Evolutionary conservation across 164 flowering plant species (phyloP).

Genomic region (Nelumbo lutea): DNA sequence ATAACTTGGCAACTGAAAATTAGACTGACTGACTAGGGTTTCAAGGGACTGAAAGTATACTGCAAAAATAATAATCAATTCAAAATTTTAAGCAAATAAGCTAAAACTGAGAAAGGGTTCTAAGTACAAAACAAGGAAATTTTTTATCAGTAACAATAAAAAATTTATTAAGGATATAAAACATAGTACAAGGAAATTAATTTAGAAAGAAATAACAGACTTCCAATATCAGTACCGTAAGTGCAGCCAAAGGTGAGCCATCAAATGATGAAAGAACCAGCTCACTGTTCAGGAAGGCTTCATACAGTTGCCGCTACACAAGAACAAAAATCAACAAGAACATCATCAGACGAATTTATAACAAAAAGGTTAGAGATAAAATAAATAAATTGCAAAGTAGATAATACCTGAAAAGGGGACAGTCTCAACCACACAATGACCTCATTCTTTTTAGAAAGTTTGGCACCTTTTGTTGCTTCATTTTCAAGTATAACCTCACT

Average conservation of each 20-base stretch:
- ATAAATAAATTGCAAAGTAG: not conserved
- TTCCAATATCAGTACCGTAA: slow-evolving; percentile 55
- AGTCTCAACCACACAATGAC: slow-evolving; percentile 89
- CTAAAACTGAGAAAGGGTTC: too few species aligned
- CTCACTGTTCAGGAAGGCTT: slow-evolving; percentile 88
- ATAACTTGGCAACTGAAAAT: too few species aligned
- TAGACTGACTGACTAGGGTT: too few species aligned
- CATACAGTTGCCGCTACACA: slow-evolving; percentile 76
- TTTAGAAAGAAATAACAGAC: too few species aligned
- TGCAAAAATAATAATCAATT: too few species aligned
- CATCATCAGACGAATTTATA: slow-evolving; percentile 1
- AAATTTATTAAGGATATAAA: too few species aligned
- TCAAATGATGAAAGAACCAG: slow-evolving; percentile 81
- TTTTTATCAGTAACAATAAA: too few species aligned
- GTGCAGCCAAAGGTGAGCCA: slow-evolving; percentile 95
- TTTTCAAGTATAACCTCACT: slow-evolving; percentile 74
- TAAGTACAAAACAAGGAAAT: too few species aligned
- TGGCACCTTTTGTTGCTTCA: slow-evolving; percentile 23
- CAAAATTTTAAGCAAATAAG: too few species aligned
- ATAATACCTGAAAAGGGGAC: slow-evolving; percentile 72
- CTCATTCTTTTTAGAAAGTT: slow-evolving; percentile 88
- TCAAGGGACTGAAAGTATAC: too few species aligned
- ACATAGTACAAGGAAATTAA: too few species aligned
- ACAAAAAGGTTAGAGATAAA: not conserved
- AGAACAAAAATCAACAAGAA: slow-evolving; percentile 3